Percentiles rank a stretch among this genome's conserved stretches.
Conservation (phyloP, 208 protist genomes). For the Ichthyophonus hoferi region DNA sequence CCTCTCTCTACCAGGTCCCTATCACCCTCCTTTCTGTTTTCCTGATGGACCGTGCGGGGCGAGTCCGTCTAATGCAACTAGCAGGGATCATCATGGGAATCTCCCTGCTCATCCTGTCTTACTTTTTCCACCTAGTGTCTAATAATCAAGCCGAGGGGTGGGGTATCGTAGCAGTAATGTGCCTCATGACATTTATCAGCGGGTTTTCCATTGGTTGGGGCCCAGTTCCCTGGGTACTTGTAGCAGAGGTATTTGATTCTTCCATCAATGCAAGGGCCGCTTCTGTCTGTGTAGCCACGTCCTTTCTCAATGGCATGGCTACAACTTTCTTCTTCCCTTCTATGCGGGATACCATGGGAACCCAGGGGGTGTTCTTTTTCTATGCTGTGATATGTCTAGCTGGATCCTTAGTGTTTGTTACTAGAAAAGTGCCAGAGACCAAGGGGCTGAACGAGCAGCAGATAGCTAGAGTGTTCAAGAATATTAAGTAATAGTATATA, state of each 20-base stretch:
- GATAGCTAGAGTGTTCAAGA: not conserved
- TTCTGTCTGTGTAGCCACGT: not conserved
- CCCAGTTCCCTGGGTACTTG: not conserved
- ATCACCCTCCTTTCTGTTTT: not conserved
- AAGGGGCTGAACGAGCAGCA: not conserved
- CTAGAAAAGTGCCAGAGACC: not conserved
- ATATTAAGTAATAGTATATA: not conserved
- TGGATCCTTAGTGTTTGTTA: not conserved
- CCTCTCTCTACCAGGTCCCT: not conserved
- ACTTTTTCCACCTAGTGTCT: not conserved
- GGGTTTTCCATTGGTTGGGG: not conserved
- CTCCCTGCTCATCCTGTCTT: not conserved
- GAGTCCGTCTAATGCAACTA: not conserved
- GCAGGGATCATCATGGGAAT: not conserved
- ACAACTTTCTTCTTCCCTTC: not conserved
- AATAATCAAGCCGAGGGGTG: not conserved
- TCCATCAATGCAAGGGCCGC: not conserved
- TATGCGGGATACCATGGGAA: not conserved
- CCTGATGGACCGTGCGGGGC: not conserved
- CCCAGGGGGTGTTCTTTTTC: not conserved
- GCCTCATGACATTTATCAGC: not conserved
- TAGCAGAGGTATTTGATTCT: not conserved
- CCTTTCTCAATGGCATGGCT: not conserved
- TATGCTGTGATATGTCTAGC: not conserved
- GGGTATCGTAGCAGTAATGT: not conserved